Conservation (phyloP, 1,139 yeast genomes). For the Suhomyces wounanorum region DNA sequence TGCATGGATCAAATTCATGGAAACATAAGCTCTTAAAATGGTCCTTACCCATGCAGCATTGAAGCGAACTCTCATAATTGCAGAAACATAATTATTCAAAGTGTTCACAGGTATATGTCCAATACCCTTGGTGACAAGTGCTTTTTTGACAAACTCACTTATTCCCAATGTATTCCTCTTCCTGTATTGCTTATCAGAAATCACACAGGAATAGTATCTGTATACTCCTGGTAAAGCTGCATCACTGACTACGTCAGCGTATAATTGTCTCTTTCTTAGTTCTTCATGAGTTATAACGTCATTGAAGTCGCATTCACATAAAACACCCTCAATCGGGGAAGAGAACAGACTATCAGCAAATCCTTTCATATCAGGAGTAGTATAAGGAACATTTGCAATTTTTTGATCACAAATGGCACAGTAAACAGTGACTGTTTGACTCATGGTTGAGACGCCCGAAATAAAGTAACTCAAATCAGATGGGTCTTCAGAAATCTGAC, state of each 20-base stretch:
- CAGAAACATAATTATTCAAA: not conserved
- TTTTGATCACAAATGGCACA: conserved; percentile 25
- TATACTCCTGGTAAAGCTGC: conserved; percentile 19
- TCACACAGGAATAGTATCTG: conserved; percentile 15
- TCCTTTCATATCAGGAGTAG: conserved; percentile 20
- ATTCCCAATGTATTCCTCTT: conserved; percentile 7
- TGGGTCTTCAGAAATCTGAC: not conserved
- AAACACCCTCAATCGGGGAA: conserved; percentile 1
- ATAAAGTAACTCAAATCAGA: conserved; percentile 6
- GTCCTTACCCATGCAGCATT: conserved; percentile 3
- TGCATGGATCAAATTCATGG: conserved; percentile 24
- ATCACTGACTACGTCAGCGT: conserved; percentile 19
- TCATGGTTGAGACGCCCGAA: conserved; percentile 6
- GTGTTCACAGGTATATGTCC: not conserved
- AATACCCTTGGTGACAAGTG: not conserved
- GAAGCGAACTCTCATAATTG: not conserved
- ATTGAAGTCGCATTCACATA: conserved; percentile 11
- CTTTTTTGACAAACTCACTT: conserved; percentile 7
- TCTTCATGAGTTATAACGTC: conserved; percentile 21
- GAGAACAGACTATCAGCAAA: conserved; percentile 25
- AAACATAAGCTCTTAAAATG: conserved; percentile 19
- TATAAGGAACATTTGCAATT: conserved; percentile 17
- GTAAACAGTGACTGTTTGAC: conserved; percentile 11
- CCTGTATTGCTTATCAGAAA: conserved; percentile 6
- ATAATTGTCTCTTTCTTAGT: conserved; percentile 25